These are phyloP conservation scores for Aspergillus saccharolyticus DNA, from an alignment of 495 filamentous ascomycete genomes.

Conservation along the genomic window DNA sequence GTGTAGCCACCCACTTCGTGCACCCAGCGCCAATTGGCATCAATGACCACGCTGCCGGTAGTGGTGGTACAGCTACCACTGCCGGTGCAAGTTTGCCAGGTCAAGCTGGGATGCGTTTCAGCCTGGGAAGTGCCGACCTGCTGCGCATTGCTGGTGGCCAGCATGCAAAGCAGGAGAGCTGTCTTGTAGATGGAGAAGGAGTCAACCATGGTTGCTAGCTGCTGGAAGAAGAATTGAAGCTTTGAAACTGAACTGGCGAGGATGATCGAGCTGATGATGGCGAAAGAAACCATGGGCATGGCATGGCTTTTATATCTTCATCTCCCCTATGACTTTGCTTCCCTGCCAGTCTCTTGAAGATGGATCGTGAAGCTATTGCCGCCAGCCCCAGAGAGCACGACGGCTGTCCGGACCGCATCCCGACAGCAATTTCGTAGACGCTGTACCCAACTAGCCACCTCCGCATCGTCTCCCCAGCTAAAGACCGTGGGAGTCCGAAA, in stretches of 20 bases:
- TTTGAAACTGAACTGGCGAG: background rate
- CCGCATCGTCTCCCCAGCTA: background rate
- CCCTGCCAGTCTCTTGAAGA: background rate
- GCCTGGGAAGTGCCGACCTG: constrained; percentile 50
- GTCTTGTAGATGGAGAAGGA: constrained; percentile 16
- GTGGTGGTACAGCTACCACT: constrained; percentile 47
- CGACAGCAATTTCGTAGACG: background rate
- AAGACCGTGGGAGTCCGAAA: background rate
- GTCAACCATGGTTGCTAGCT: constrained; percentile 7
- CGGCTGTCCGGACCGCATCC: constrained; percentile 2
- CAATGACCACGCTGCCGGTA: constrained; percentile 53
- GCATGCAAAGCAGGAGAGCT: constrained; percentile 25
- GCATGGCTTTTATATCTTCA: constrained; percentile 2
- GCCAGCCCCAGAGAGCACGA: background rate
- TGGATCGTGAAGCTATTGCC: background rate
- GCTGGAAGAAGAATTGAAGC: background rate
- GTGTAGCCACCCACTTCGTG: constrained; percentile 47
- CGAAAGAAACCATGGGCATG: background rate
- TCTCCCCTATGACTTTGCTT: background rate
- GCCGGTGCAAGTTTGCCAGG: constrained; percentile 51
- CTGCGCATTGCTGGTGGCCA: constrained; percentile 39
- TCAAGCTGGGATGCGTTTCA: constrained; percentile 57
- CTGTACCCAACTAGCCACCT: background rate
- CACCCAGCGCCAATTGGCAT: constrained; percentile 62
- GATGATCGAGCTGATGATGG: constrained; percentile 2